Evolutionary conservation across 371 early-diverging fungal species (phyloP), one percentile per base, ranked within the genome.

Genomic region (Mucor ambiguus): DNA sequence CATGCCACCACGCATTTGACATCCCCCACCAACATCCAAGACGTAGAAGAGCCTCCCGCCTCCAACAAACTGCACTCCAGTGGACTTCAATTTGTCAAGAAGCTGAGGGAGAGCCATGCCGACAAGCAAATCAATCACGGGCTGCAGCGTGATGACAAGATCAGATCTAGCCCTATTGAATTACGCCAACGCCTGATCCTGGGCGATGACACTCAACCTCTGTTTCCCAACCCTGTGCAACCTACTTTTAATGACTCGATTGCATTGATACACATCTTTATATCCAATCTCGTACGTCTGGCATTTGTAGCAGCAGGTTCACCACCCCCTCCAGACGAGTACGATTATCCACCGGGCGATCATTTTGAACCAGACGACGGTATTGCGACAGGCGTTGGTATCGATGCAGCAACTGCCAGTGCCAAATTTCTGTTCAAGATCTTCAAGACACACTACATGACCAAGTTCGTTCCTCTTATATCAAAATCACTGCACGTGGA

Each of bases 401-500:
- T 90, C 55, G 90, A 90, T 75, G 85, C 89, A 30, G 89, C 90
- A 2, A 78, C 83, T 29, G 88, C 86, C 0, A 84, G 89, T 32
- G 87, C 88, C 12, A 85, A 88, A 61, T 91, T 90, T 60, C 76
- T 91, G 69, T 94, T 90, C 77, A 82, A 85, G 10, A 77, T 90
- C 30, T 84, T 92, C 60, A 80, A 85, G 49, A 84, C 85, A 6
- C 73, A 83, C 58, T 93, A 92, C 61, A 74, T 94, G 26, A 77
- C 86, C 3, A 84, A 90, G 60, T 83, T 94, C 18, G 91, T 93
- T 54, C 94, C 94, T 14, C 73, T 76, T 8, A 78, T 87, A 30
- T 82, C 89, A 12, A 75, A 80, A 46, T 67, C 60, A 4, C 55
- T 83, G 9, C 77, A 85, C 14, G 64, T 77, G 32, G 79, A 80